Evolutionary conservation across 176 grass and related monocot genomes (phyloP).

Genomic region (Ensete ventricosum): DNA sequence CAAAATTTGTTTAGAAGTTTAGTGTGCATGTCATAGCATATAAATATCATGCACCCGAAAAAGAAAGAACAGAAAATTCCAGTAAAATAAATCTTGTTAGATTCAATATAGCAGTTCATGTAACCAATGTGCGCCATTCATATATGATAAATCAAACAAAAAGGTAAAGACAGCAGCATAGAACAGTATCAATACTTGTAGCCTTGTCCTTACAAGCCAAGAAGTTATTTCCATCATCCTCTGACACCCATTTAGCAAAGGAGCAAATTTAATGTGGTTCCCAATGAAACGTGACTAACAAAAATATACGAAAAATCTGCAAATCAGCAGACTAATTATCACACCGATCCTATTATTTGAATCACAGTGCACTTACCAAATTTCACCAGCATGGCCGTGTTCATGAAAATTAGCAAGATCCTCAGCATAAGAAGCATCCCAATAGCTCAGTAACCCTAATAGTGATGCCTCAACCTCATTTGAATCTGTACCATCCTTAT

Average conservation of each 20-base stretch:
- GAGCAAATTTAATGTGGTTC: not conserved
- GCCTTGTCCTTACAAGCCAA: not conserved
- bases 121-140: not conserved
- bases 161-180: not conserved
- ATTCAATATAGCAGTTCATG: no score
- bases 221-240: not conserved
- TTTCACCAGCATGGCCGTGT: conserved; percentile 80
- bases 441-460: conserved; percentile 87
- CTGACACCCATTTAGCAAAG: not conserved
- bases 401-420: conserved; percentile 92
- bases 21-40: no score
- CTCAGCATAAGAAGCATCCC: conserved; percentile 83
- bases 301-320: not conserved
- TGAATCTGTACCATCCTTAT: conserved; percentile 69
- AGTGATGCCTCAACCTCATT: conserved; percentile 70
- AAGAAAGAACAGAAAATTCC: no score
- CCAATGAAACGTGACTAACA: not conserved
- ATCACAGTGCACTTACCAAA: conserved; percentile 43
- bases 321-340: not conserved
- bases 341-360: not conserved
- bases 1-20: no score
- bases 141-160: not conserved
- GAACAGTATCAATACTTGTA: not conserved
- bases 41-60: no score
- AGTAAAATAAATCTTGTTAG: no score